These are phyloP conservation scores for Betula pendula DNA, from an alignment of 306 rosid genomes.

Conservation along the genomic window DNA sequence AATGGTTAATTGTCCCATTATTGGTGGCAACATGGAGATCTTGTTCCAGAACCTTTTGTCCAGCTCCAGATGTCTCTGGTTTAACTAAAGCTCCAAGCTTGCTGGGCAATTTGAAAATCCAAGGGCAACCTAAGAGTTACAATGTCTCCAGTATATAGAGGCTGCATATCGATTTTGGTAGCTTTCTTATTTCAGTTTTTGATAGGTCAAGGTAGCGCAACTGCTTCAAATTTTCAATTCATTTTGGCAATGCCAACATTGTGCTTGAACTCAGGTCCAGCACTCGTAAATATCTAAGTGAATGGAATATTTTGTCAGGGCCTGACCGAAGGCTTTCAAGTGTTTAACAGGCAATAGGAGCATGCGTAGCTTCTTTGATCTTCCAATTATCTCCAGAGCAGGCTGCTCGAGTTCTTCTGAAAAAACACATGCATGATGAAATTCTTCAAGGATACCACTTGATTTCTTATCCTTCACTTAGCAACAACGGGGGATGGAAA, in stretches of 20 bases:
- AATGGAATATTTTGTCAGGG: not conserved
- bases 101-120: conserved; percentile 20
- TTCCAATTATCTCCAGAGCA: not conserved
- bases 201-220: conserved; percentile 26
- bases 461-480: conserved; percentile 11
- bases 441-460: not conserved
- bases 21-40: not conserved
- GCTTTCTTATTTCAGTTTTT: conserved; percentile 9
- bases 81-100: conserved; percentile 7
- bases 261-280: too few species aligned
- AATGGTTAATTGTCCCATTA: conserved; percentile 12
- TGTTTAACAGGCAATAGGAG: conserved; percentile 9
- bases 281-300: conserved; percentile 6
- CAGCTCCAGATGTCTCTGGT: conserved; percentile 24
- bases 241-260: too few species aligned
- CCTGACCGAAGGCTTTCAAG: conserved; percentile 3
- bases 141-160: conserved; percentile 21
- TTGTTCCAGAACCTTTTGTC: conserved; percentile 25
- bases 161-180: conserved; percentile 19
- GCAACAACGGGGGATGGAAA: not conserved
- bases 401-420: conserved; percentile 14
- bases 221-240: conserved; percentile 19
- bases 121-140: conserved; percentile 23
- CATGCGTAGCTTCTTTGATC: conserved; percentile 9
- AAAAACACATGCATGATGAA: conserved; percentile 3